phyloP scores from a whole-genome alignment of 768 basidiomycete species.

The Agaricus subrufescens region DNA sequence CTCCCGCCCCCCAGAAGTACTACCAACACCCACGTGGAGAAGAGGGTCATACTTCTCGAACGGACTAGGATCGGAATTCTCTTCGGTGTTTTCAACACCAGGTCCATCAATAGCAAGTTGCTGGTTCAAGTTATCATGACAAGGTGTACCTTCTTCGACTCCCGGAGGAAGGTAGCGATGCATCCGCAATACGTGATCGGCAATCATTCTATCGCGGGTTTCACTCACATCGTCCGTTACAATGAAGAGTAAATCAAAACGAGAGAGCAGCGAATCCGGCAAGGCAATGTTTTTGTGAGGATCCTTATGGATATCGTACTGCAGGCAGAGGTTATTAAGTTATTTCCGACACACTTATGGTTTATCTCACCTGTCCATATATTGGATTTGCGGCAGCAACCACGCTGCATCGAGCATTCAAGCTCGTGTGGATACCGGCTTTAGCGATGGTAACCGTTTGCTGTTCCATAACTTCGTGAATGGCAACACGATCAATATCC shows the following conservation, averaged over 20 bases:
- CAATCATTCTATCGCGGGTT: slow-evolving; percentile 86
- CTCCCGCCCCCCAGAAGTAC: slow-evolving; percentile 38
- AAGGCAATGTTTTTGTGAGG: slow-evolving; percentile 98
- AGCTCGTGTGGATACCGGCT: slow-evolving; percentile 96
- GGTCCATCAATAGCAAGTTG: slow-evolving; percentile 86
- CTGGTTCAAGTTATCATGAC: slow-evolving; percentile 83
- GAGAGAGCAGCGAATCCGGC: slow-evolving; percentile 94
- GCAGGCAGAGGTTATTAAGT: slow-evolving; percentile 14
- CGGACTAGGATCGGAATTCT: slow-evolving; percentile 68
- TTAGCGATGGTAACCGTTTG: slow-evolving; percentile 99
- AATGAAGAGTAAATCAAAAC: slow-evolving; percentile 97
- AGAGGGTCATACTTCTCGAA: slow-evolving; percentile 98
- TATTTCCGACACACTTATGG: not conserved
- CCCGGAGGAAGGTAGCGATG: slow-evolving; percentile 96
- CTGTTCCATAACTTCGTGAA: slow-evolving; percentile 99
- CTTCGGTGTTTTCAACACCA: slow-evolving; percentile 43
- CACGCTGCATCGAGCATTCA: slow-evolving; percentile 97
- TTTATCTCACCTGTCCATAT: slow-evolving; percentile 77
- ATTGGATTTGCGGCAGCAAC: slow-evolving; percentile 98
- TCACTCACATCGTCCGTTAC: slow-evolving; percentile 99
- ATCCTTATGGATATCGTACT: slow-evolving; percentile 99
- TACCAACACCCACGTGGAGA: slow-evolving; percentile 77
- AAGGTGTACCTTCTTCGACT: slow-evolving; percentile 92
- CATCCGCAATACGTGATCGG: slow-evolving; percentile 96
- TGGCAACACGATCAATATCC: slow-evolving; percentile 96